A percentile compares a stretch with the other conserved stretches of the same genome.
Evolutionary conservation across 371 early-diverging fungal species (phyloP).

Genomic region (Choanephora cucurbitarum): DNA sequence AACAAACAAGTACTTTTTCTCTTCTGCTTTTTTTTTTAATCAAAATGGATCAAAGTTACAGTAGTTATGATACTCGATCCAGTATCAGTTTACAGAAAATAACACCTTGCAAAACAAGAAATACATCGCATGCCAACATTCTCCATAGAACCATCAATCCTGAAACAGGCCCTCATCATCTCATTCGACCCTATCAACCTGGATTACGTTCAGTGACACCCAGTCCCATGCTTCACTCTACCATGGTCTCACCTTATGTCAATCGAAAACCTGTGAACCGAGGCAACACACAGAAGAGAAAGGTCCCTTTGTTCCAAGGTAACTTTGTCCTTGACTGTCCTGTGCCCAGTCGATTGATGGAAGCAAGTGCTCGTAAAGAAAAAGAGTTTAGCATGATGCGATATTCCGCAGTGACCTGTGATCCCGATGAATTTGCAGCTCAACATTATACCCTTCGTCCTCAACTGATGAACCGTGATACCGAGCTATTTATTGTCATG

Average conservation of each 20-base stretch:
- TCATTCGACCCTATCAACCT: conserved; percentile 18
- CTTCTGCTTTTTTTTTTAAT: too few relatives aligned
- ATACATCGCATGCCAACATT: conserved; percentile 1
- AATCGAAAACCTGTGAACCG: conserved; percentile 11
- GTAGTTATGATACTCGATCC: background rate
- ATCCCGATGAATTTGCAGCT: conserved; percentile 79
- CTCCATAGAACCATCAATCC: background rate
- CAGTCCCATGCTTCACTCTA: conserved; percentile 13
- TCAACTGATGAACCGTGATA: conserved; percentile 70
- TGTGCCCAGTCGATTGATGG: conserved; percentile 65
- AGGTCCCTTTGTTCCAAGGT: conserved; percentile 41
- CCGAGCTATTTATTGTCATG: conserved; percentile 89
- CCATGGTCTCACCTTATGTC: conserved; percentile 13
- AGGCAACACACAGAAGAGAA: conserved; percentile 12
- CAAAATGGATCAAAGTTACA: too few relatives aligned
- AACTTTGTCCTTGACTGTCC: conserved; percentile 75
- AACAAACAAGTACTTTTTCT: too few relatives aligned
- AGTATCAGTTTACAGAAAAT: background rate
- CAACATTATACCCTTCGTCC: conserved; percentile 81
- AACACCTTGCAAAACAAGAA: background rate
- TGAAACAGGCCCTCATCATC: background rate
- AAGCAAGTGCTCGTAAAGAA: conserved; percentile 52
- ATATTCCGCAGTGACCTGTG: conserved; percentile 83
- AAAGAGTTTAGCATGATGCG: conserved; percentile 77
- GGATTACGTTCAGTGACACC: conserved; percentile 12